Conservation (phyloP, 1,139 yeast genomes). For the Diutina mesorugosa region DNA sequence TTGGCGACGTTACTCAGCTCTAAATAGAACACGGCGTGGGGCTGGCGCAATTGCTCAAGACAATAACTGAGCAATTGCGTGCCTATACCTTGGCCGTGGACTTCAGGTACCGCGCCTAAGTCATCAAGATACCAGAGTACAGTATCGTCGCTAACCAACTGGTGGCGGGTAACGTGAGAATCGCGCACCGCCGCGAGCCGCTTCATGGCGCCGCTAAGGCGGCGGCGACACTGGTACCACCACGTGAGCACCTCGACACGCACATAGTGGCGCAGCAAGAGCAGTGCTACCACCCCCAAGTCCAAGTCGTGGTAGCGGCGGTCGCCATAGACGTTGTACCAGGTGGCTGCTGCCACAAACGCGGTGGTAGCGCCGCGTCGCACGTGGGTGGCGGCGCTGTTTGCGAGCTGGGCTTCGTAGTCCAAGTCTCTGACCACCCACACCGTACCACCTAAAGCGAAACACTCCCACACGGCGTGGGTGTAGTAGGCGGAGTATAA, state of each 20-base stretch:
- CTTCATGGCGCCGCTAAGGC: background rate
- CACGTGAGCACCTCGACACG: background rate
- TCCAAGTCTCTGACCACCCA: slow-evolving; percentile 17
- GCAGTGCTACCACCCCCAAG: background rate
- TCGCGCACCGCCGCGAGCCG: slow-evolving; percentile 4
- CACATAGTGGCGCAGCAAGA: background rate
- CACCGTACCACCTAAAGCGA: slow-evolving; percentile 20
- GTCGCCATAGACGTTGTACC: background rate
- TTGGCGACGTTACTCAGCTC: background rate
- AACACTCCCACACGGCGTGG: slow-evolving; percentile 21
- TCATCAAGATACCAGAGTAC: slow-evolving; percentile 28
- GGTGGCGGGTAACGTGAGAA: slow-evolving; percentile 13
- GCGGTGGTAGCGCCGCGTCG: background rate
- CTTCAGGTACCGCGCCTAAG: slow-evolving; percentile 25
- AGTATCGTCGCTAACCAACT: slow-evolving; percentile 7
- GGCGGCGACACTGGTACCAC: background rate
- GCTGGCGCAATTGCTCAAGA: slow-evolving; percentile 9
- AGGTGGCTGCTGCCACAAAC: background rate
- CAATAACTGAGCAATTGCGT: slow-evolving; percentile 20
- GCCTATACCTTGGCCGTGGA: slow-evolving; percentile 29
- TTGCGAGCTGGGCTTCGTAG: background rate
- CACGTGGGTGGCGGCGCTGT: background rate
- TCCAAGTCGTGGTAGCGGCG: background rate
- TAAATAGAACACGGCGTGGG: background rate
- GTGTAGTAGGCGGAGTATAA: slow-evolving; percentile 26